Evolutionary conservation across 257 asterid species (phyloP).

Genomic region (Avicennia marina): DNA sequence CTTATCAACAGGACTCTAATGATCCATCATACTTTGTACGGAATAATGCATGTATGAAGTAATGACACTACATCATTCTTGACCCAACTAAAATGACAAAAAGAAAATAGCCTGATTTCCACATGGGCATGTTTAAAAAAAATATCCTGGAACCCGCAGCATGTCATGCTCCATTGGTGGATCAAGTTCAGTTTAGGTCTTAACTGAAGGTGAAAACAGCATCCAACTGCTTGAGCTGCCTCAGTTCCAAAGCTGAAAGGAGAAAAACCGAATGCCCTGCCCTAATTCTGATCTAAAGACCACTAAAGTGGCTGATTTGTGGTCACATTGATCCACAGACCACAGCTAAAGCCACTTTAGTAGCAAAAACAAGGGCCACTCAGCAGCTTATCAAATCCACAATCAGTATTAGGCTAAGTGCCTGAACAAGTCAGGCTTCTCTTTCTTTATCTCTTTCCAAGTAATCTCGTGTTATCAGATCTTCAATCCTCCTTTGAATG

Average conservation of each 20-base stretch:
- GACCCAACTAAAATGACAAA: no score
- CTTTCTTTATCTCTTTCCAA: conserved; percentile 49
- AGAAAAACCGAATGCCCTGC: background rate
- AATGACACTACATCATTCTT: background rate
- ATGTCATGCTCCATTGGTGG: background rate
- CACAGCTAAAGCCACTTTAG: background rate
- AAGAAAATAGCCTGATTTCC: no score
- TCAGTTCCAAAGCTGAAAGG: background rate
- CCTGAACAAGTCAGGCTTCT: conserved; percentile 37
- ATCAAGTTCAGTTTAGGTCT: background rate
- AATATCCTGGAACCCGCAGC: background rate
- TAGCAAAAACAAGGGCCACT: background rate
- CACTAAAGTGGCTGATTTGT: background rate
- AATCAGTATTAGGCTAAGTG: conserved; percentile 35
- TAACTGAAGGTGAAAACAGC: background rate
- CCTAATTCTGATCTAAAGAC: background rate
- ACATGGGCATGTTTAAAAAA: no score
- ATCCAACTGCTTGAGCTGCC: background rate
- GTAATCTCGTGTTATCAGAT: conserved; percentile 42
- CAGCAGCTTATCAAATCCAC: background rate
- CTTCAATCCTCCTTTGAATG: conserved; percentile 56
- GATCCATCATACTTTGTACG: background rate
- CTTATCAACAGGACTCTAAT: no score
- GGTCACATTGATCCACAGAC: background rate
- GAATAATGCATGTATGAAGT: background rate